A percentile compares a stretch with the other conserved stretches of the same genome.
Conservation (phyloP, 768 basidiomycete genomes). For the Mycena indigotica region DNA sequence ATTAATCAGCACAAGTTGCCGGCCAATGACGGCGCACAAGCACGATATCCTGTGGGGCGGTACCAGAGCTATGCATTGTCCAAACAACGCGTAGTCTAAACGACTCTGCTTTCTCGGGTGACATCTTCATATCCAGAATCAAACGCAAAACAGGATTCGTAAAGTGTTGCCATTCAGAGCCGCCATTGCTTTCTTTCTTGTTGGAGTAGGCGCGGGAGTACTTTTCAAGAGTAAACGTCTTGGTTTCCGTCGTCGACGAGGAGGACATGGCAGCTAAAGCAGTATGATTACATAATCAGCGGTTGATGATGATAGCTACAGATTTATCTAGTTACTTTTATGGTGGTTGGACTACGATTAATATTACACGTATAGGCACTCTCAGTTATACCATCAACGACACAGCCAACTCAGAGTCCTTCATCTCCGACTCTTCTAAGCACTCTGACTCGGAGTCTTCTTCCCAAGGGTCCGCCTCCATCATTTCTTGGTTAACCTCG, state of each 20-base stretch:
- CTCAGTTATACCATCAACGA: too few relatives aligned
- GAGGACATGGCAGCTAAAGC: too few relatives aligned
- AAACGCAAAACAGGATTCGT: conserved; percentile 68
- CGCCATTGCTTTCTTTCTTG: conserved; percentile 4
- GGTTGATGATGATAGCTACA: too few relatives aligned
- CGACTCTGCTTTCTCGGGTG: conserved; percentile 56
- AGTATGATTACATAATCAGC: too few relatives aligned
- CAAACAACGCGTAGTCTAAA: conserved; percentile 68
- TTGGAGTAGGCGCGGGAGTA: conserved; percentile 17
- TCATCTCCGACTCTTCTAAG: too few relatives aligned
- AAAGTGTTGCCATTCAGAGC: conserved; percentile 75
- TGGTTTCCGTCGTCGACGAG: conserved; percentile 20
- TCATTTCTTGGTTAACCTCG: too few relatives aligned
- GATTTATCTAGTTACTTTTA: too few relatives aligned
- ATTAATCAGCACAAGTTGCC: conserved; percentile 1
- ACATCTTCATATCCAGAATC: conserved; percentile 60
- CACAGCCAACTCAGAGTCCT: too few relatives aligned
- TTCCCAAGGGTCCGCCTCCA: too few relatives aligned
- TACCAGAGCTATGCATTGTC: conserved; percentile 47
- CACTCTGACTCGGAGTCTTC: too few relatives aligned
- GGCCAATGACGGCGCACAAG: conserved; percentile 54
- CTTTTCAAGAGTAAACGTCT: conserved; percentile 20
- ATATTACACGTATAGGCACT: too few relatives aligned
- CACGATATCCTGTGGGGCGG: conserved; percentile 56
- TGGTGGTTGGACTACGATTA: too few relatives aligned